Evolutionary conservation across 2,329 filamentous ascomycete genomes (phyloP), one percentile per base, ranked within the genome.

Genomic region (Aspergillus sp.): DNA sequence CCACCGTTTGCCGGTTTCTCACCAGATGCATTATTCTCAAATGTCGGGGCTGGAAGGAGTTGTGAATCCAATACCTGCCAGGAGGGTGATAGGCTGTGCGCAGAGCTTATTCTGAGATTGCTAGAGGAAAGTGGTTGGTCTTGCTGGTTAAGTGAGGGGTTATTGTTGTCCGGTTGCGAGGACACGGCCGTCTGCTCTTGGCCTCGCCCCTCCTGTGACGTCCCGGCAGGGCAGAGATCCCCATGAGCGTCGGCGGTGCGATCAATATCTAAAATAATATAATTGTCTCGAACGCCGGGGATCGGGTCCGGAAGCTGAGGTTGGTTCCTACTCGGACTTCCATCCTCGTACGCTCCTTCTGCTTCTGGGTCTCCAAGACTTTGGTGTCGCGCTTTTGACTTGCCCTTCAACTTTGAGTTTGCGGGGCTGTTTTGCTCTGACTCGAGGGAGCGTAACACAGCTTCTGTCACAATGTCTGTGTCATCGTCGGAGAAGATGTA

Each of bases 401-500:
- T 64, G 33, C 54, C 37, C 17, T 59, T 64, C 3, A 49, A 53
- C n/a, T 61, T 65, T 7, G 27, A 31, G n/a, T 69, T 66, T 58
- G 73, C 57, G 23, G 64, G 55, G 4, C 27, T 56, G 15, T 73
- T 66, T 55, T 77, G 71, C 52, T 79, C 76, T 57, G 78, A 54
- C 71, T 84, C 74, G 73, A 87, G 71, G 19, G 81, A 80, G 35
- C 80, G 79, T 58, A 87, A 73, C 5, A 83, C 82, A 2, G 89
- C 87, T 39, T 86, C 82, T 1, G 89, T 89, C 39, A 96, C 80
- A 45, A 90, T 79, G 47, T 93, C 89, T 2, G 87, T 84, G 70
- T 97, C 92, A 75, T 98, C 95, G 74, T 98, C 93, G 66, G 86
- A 85, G 78, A 99, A 98, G 69, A 98, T 84, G 77, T 98, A 98